These are phyloP conservation scores for Astragalus membranaceus DNA, from an alignment of 306 rosid genomes.

Conservation along the genomic window DNA sequence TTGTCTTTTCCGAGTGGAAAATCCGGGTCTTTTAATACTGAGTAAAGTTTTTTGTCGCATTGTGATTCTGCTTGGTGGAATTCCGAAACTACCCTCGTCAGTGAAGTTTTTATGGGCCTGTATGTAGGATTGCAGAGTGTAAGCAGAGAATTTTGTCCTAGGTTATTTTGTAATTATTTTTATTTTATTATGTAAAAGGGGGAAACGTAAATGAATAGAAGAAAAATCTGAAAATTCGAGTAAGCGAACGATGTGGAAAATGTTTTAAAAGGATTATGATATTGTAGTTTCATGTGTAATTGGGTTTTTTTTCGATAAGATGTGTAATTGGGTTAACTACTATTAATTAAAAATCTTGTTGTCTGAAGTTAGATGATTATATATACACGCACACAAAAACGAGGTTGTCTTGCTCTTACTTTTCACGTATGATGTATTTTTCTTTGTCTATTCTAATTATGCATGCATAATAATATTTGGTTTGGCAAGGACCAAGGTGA, in stretches of 20 bases:
- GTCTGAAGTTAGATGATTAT: not conserved
- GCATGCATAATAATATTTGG: not conserved
- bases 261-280: not conserved
- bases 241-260: not conserved
- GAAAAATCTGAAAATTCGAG: not conserved
- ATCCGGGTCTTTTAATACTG: not conserved
- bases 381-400: not conserved
- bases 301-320: too few relatives aligned
- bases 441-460: not conserved
- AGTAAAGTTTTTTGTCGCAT: not conserved
- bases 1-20: not conserved
- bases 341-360: not conserved
- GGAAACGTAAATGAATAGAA: not conserved
- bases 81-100: constrained; percentile 24
- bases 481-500: not conserved
- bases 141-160: constrained; percentile 13
- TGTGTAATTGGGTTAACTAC: not conserved
- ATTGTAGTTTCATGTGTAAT: not conserved
- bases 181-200: not conserved
- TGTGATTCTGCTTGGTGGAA: not conserved
- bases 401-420: not conserved
- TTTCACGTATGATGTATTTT: not conserved
- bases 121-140: too few relatives aligned
- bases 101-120: too few relatives aligned
- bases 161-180: constrained; percentile 18